Base-by-base conservation (phyloP, 306 rosid genomes). In the Erythrophleum fordii region DNA sequence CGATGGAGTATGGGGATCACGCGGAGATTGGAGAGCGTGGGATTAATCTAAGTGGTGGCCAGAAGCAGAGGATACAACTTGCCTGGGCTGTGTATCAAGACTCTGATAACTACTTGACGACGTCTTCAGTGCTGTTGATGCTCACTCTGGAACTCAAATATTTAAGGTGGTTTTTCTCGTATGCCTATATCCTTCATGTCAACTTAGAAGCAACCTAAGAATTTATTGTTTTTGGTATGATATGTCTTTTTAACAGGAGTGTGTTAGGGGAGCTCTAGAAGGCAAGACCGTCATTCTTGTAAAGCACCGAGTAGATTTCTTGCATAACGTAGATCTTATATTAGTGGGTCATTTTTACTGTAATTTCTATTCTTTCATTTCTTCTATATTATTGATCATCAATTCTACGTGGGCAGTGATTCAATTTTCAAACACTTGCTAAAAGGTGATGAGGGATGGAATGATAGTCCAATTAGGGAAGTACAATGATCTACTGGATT, bases 11-110 rank as follows among this genome's bases (percentile, higher is more conserved):
- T 26, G 94, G 97, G 73, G 97, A 93, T 82, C 94, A 91, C 62
- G 91, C 94, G 0, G 97, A 93, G 90, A 93, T 93, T 44, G 97
- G 97, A 64, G 97, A 93, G 85, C 94, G 97, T 2, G 97, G 97
- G 35, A 93, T 93, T 87, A 93, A 93, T 82, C 79, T 93, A 18
- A 93, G 97, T 59, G 97, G 97, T 0, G 96, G 97, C 58, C 97
- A 93, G 79, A 93, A 93, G 81, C 97, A 93, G 88, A 46, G 97
- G 60, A 89, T 93, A 75, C 97, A 93, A 84, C 97, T 93, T 69
- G 97, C 97, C n/a, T 75, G 97, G 85, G 97, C 94, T 65, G 92
- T 91, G 6, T 93, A 89, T 81, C 97, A 93, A 75, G 91, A 93
- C 76, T 88, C 88, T 79, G 97, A 93, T 83, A 71, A 89, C 49